Conservation (phyloP, 257 asterid genomes). For the Jaltomata sinuosa region DNA sequence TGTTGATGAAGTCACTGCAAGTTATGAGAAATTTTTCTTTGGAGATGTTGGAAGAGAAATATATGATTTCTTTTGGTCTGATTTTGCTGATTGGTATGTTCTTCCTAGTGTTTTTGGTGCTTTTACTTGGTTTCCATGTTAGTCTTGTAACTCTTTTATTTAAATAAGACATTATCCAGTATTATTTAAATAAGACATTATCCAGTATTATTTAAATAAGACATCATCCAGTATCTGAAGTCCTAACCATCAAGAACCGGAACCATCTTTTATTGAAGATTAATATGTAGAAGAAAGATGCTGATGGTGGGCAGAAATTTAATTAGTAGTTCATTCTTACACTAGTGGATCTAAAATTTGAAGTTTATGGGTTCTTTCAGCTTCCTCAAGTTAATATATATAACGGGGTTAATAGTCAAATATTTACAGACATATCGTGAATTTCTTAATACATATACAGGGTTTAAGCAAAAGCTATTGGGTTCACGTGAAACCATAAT, state of each 20-base stretch:
- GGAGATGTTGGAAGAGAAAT: constrained; percentile 92
- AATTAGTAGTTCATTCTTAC: background rate
- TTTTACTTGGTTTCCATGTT: constrained; percentile 1
- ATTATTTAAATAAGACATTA: background rate
- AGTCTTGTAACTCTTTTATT: background rate
- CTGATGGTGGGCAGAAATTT: background rate
- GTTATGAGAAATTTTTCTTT: constrained; percentile 83
- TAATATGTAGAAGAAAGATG: background rate
- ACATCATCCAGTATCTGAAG: background rate
- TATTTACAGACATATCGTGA: background rate
- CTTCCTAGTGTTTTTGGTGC: background rate
- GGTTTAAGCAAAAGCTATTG: background rate
- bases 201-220: background rate
- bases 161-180: background rate
- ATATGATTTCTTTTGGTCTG: constrained; percentile 95
- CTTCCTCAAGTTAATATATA: background rate
- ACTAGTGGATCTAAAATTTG: background rate
- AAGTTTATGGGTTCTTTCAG: background rate
- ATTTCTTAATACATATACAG: background rate
- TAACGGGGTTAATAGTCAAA: background rate
- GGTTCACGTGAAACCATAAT: background rate
- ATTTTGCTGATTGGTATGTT: constrained; percentile 93
- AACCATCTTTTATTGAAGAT: background rate
- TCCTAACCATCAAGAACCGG: background rate
- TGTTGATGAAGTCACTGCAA: constrained; percentile 63